Conservation (phyloP, 2,329 filamentous ascomycete species). For the Beauveria australis region DNA sequence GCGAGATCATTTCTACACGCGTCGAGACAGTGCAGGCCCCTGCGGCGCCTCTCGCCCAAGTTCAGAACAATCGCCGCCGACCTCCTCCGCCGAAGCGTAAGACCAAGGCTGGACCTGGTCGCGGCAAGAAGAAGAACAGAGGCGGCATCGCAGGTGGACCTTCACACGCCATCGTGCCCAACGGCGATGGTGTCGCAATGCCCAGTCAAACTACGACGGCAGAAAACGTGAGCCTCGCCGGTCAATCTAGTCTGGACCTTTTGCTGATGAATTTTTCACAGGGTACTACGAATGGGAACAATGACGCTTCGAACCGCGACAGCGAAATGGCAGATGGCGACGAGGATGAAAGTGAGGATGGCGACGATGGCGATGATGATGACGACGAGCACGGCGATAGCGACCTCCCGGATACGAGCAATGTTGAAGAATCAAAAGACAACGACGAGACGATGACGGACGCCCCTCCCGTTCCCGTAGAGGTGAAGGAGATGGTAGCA, state of each 20-base stretch:
- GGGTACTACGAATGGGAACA: constrained; percentile 36
- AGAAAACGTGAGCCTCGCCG: constrained; percentile 16
- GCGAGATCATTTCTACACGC: constrained; percentile 64
- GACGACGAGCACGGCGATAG: constrained; percentile 25
- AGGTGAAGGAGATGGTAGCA: constrained; percentile 26
- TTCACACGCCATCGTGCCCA: constrained; percentile 15
- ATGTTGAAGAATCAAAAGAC: constrained; percentile 4
- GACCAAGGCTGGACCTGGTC: constrained; percentile 63
- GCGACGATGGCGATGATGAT: constrained; percentile 39
- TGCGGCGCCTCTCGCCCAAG: constrained; percentile 49
- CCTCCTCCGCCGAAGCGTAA: constrained; percentile 75
- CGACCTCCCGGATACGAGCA: constrained; percentile 9
- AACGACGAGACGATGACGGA: constrained; percentile 16
- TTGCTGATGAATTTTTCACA: constrained; percentile 19
- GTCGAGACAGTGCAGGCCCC: constrained; percentile 36
- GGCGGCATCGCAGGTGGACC: constrained; percentile 17
- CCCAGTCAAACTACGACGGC: constrained; percentile 21
- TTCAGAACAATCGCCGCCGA: constrained; percentile 46
- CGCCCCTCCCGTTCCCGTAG: constrained; percentile 4
- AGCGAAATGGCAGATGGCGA: constrained; percentile 47
- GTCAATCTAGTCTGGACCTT: background rate
- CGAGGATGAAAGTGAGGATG: constrained; percentile 37
- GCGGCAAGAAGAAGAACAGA: constrained; percentile 74
- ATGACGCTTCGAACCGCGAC: constrained; percentile 37
- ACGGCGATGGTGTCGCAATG: constrained; percentile 22